Conservation (phyloP, 2,329 filamentous ascomycete species). For the Coleophoma eucalyptorum region DNA sequence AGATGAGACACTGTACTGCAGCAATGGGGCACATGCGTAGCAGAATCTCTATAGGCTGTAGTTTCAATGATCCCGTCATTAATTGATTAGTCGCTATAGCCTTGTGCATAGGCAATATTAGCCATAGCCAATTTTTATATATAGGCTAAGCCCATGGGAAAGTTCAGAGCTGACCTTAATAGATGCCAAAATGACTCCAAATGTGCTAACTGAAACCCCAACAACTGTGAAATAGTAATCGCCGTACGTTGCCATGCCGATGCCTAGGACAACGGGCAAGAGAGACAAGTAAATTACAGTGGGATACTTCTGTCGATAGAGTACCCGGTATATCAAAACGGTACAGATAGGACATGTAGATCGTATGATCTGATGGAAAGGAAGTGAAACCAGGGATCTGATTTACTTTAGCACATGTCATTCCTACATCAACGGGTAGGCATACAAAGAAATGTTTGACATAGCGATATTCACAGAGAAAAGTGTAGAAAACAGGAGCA, state of each 20-base stretch:
- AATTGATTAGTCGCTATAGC: slow-evolving; percentile 61
- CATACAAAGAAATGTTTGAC: slow-evolving; percentile 57
- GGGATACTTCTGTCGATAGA: slow-evolving; percentile 51
- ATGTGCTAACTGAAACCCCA: slow-evolving; percentile 50
- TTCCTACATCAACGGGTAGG: slow-evolving; percentile 1
- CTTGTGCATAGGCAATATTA: slow-evolving; percentile 32
- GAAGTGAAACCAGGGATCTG: slow-evolving; percentile 54
- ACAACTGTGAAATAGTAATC: slow-evolving; percentile 59
- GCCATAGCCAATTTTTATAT: too few relatives aligned
- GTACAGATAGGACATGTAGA: slow-evolving; percentile 60
- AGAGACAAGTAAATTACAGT: slow-evolving; percentile 55
- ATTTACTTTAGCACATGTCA: not conserved
- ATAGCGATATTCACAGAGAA: slow-evolving; percentile 63
- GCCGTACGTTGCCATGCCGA: slow-evolving; percentile 55
- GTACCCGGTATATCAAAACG: slow-evolving; percentile 54
- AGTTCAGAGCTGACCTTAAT: not conserved
- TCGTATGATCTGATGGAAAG: slow-evolving; percentile 62
- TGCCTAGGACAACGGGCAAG: slow-evolving; percentile 56
- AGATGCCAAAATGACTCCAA: slow-evolving; percentile 52
- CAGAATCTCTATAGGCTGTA: slow-evolving; percentile 57
- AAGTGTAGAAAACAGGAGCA: slow-evolving; percentile 54
- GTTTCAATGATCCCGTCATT: slow-evolving; percentile 56
- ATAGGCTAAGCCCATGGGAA: too few relatives aligned
- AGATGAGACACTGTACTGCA: slow-evolving; percentile 50
- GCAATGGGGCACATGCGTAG: slow-evolving; percentile 60